phyloP scores from a whole-genome alignment of 345 rosid genomes.

The Moricandia arvensis region DNA sequence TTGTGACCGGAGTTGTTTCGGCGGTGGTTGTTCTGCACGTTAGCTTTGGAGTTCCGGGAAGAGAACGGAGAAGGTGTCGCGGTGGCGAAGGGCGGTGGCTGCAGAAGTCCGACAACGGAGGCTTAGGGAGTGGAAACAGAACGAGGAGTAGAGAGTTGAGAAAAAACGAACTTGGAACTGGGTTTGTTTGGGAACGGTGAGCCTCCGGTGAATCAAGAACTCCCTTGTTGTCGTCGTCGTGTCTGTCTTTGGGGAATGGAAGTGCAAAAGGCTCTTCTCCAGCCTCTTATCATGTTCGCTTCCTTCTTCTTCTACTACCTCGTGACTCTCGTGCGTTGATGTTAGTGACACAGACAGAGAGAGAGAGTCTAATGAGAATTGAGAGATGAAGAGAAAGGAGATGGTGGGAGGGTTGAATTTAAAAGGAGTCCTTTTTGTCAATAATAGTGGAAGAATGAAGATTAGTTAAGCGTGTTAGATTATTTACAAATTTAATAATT shows the following conservation, averaged over 20 bases:
- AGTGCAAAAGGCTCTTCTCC: conserved; percentile 94
- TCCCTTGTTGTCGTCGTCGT: conserved; percentile 25
- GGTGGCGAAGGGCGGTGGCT: conserved; percentile 25
- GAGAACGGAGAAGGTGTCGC: conserved; percentile 39
- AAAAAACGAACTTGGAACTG: conserved; percentile 56
- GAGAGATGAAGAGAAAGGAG: conserved; percentile 18
- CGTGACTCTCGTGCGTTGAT: conserved; percentile 24
- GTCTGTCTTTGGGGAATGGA: conserved; percentile 60
- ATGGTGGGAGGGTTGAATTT: conserved; percentile 28
- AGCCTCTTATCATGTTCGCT: conserved; percentile 62
- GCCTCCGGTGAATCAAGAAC: conserved; percentile 18
- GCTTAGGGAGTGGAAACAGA: conserved; percentile 41
- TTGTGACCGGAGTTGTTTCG: conserved; percentile 15
- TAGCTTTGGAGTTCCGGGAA: conserved; percentile 62
- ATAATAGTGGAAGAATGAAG: conserved; percentile 19
- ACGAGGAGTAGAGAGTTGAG: conserved; percentile 77
- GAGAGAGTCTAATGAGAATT: not conserved
- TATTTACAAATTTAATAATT: not conserved
- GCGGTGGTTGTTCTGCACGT: conserved; percentile 48
- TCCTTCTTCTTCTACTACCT: not conserved
- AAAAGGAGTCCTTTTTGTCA: not conserved
- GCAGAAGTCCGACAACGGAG: conserved; percentile 63
- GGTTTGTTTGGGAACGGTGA: conserved; percentile 48
- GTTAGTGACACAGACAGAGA: conserved; percentile 24
- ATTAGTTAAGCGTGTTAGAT: not conserved